Base-by-base conservation (phyloP, 108 stramenopile species). In the Parietichytrium sp. region DNA sequence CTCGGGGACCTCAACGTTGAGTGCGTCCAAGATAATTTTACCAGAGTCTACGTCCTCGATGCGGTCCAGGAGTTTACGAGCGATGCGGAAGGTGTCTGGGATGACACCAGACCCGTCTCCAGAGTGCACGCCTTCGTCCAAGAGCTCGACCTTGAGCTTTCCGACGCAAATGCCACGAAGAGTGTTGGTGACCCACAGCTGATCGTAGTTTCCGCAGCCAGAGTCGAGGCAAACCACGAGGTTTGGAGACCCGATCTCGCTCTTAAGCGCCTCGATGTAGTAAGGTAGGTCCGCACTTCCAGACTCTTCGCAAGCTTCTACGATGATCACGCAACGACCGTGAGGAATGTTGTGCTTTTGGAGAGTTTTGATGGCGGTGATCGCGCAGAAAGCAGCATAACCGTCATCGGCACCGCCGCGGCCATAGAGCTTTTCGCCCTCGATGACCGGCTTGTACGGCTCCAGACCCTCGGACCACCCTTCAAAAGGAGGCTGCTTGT, bases 401-500 rank as follows among this genome's bases (percentile, higher is more conserved):
- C 61, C 61, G 42, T 72, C 61, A 20, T 72, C 61, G 42, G 61
- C 61, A 42, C 61, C 61, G 1, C 61, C 61, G 0, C 61, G 61
- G 23, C 61, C 61, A 20, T 72, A 72, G 38, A 72, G 42, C 33
- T 72, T 72, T 6, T 42, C 61, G 61, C 45, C 61, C 8, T 42
- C 38, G 20, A 72, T 3, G 1, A 72, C 61, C 10, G 61, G 61
- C 42, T 72, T 72, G 61, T 72, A 72, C 0, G 61, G 61, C 20
- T 72, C 61, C 2, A 72, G 61, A 2, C 61, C 61, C 20, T 72
- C 61, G 23, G 36, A 33, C 61, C 61, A 72, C 38, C 61, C 61
- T 42, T 72, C 61, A 72, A 72, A 72, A 6, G 61, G 61, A n/a
- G 61, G 61, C 42, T 72, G 61, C 61, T 72, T 72, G 61, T 72